Evolutionary conservation across 2,329 filamentous ascomycete species (phyloP).

Genomic region (Fusarium keratoplasticum): DNA sequence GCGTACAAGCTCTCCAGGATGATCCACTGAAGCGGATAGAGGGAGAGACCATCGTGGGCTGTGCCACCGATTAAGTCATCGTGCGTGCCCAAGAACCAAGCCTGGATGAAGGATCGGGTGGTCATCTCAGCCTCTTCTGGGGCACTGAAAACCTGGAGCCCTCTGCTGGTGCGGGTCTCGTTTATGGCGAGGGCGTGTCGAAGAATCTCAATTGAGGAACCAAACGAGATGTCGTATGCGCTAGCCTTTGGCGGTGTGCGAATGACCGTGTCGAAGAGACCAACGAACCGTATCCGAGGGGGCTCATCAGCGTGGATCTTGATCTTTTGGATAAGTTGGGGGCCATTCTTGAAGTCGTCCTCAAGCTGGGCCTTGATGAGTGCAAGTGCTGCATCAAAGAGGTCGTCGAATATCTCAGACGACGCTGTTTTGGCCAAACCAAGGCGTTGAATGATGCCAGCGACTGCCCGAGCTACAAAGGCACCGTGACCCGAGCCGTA

Average conservation of each 20-base stretch:
- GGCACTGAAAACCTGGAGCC: conserved; percentile 6
- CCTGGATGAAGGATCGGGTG: conserved; percentile 31
- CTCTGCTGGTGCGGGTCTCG: conserved; percentile 27
- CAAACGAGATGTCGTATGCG: conserved; percentile 34
- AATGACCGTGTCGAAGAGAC: conserved; percentile 37
- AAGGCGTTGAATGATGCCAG: conserved; percentile 36
- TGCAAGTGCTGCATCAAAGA: conserved; percentile 27
- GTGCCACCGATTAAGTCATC: conserved; percentile 38
- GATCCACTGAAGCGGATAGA: conserved; percentile 42
- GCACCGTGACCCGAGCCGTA: conserved; percentile 41
- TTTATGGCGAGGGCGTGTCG: conserved; percentile 41
- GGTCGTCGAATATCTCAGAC: conserved; percentile 26
- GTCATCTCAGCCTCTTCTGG: conserved; percentile 21
- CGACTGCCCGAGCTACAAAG: conserved; percentile 38
- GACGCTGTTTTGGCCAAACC: conserved; percentile 19
- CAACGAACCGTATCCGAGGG: conserved; percentile 39
- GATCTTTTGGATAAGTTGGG: conserved; percentile 23
- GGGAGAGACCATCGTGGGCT: conserved; percentile 35
- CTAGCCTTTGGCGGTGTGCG: conserved; percentile 4
- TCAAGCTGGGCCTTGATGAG: conserved; percentile 39
- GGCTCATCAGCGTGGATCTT: conserved; percentile 13
- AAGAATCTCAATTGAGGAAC: conserved; percentile 27
- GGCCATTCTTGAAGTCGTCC: conserved; percentile 33
- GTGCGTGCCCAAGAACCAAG: conserved; percentile 42
- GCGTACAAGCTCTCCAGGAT: conserved; percentile 35